A percentile compares a stretch with the other conserved stretches of the same genome.
These are phyloP conservation scores for Paxillus ammoniavirescens DNA, from an alignment of 768 basidiomycete genomes.

Conservation along the genomic window DNA sequence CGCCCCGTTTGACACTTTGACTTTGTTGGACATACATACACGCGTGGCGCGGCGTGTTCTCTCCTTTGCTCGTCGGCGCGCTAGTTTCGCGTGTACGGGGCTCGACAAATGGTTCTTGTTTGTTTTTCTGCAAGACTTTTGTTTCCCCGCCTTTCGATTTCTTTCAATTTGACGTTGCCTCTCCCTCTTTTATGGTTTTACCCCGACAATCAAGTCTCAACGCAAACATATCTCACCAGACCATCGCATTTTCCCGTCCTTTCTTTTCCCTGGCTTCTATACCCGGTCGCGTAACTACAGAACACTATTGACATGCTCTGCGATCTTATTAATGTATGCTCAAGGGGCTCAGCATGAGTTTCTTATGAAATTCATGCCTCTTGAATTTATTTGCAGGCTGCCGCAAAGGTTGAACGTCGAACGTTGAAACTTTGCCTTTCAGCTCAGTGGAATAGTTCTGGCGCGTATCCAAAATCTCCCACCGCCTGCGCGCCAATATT, in stretches of 20 bases:
- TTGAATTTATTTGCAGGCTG: no score
- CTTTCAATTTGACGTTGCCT: conserved; percentile 10
- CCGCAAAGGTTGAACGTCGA: no score
- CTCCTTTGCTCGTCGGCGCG: neutral
- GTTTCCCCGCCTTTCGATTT: conserved; percentile 8
- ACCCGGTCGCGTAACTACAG: conserved; percentile 30
- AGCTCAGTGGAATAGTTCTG: no score
- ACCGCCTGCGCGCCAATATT: no score
- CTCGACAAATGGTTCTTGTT: conserved; percentile 5
- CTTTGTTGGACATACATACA: conserved; percentile 23
- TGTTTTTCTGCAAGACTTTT: conserved; percentile 7
- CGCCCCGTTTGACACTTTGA: conserved; percentile 13
- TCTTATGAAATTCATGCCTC: conserved; percentile 6
- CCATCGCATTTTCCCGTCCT: conserved; percentile 15
- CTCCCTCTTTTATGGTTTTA: conserved; percentile 15
- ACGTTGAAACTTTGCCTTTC: no score
- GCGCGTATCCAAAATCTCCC: no score
- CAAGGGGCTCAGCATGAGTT: conserved; percentile 9
- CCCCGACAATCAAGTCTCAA: conserved; percentile 25
- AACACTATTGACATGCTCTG: conserved; percentile 26
- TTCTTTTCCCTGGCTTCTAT: conserved; percentile 21
- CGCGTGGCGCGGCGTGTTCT: conserved; percentile 8
- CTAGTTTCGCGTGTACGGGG: conserved; percentile 15
- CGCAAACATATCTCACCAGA: conserved; percentile 8
- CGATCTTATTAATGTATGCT: conserved; percentile 32